Evolutionary conservation across 306 rosid genomes (phyloP), one percentile per base, ranked within the genome.

Genomic region (Prunus mume): DNA sequence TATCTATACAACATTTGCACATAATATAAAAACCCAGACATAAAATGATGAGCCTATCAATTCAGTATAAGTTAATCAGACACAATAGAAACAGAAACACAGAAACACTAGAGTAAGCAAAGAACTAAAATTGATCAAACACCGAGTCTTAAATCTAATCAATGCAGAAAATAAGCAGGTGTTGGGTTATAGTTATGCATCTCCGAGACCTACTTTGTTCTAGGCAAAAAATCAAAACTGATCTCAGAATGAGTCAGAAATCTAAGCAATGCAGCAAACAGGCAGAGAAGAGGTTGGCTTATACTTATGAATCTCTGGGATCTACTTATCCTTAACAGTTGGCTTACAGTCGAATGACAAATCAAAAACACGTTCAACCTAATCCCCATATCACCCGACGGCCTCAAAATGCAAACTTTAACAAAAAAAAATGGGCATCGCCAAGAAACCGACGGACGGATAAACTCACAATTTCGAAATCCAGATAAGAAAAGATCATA

Each of bases 91-190:
- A 69, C 15, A 5, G 6, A 17, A 12, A 27, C 19, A 47, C 25
- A 2, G 12, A 54, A 18, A 27, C 49, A n/a, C 66, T 15, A 34
- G 4, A 71, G 45, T 4, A 63, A 25, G 50, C 9, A 27, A 34
- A 57, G 19, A 46, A 19, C 68, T 14, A 49, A 24, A 45, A 28
- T 51, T 65, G 62, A 65, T 47, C 20, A 34, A 38, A 38, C 43
- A 38, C 43, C 2, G 2, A 38, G 43, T 38, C 43, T 38, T 52
- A 77, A 56, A 74, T 38, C 55, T 65, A 70, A 83, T 71, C 79
- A 20, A 68, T 5, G 34, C 56, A 58, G 19, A 41, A 60, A 65
- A 68, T 38, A 68, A 73, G 61, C 83, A 76, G 47, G 51, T 71
- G 81, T 74, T 43, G 68, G 77, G 49, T 61, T 50, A 43, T 74